Conservation (phyloP, 2,329 filamentous ascomycete species). For the Fonsecaea erecta region DNA sequence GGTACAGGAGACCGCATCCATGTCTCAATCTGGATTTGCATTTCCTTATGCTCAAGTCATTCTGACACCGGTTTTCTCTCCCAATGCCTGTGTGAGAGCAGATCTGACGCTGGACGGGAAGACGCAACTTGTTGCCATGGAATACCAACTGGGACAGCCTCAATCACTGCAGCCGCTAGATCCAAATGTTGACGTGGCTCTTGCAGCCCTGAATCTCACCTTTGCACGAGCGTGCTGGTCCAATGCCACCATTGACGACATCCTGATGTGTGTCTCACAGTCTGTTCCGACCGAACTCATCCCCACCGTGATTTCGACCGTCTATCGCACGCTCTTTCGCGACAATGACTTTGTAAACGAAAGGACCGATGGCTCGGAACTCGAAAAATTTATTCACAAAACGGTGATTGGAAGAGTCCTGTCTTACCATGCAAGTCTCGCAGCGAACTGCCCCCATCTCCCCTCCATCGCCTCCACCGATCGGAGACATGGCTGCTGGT, state of each 20-base stretch:
- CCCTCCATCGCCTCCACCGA: constrained; percentile 19
- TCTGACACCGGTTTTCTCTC: constrained; percentile 50
- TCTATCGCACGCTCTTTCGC: constrained; percentile 71
- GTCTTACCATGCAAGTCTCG: constrained; percentile 34
- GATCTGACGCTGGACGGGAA: constrained; percentile 47
- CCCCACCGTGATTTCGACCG: constrained; percentile 66
- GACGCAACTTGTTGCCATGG: constrained; percentile 46
- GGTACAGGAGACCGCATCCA: constrained; percentile 36
- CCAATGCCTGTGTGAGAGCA: constrained; percentile 49
- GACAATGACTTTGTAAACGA: constrained; percentile 75
- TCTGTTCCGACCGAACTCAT: constrained; percentile 58
- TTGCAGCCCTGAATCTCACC: constrained; percentile 65
- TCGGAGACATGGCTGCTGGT: constrained; percentile 21
- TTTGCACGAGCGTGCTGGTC: constrained; percentile 56
- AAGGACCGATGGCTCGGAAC: constrained; percentile 57
- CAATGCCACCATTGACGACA: constrained; percentile 67
- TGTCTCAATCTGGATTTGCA: constrained; percentile 77
- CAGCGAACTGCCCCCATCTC: constrained; percentile 24
- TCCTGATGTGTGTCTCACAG: constrained; percentile 68
- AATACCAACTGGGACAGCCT: constrained; percentile 40
- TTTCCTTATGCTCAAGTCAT: constrained; percentile 60
- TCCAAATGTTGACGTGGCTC: constrained; percentile 55
- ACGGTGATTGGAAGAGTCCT: constrained; percentile 74
- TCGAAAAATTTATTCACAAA: constrained; percentile 75
- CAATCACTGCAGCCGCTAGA: constrained; percentile 22